A percentile compares a stretch with the other conserved stretches of the same genome.
These are phyloP conservation scores for Tricladium varicosporioides DNA, from an alignment of 2,329 filamentous ascomycete species.

Conservation along the genomic window DNA sequence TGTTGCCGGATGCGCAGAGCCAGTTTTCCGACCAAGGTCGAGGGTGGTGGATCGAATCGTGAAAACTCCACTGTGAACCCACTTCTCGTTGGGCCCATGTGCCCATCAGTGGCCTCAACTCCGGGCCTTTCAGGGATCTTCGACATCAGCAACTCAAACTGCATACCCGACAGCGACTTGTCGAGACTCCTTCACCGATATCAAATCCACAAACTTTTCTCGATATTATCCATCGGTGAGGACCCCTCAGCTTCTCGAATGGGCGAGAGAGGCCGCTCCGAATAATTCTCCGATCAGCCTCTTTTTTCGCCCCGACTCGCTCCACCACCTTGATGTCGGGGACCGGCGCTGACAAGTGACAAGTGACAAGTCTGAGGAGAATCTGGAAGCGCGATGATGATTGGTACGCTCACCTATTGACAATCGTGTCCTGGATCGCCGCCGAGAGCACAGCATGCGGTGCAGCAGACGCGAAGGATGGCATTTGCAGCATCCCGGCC, in stretches of 20 bases:
- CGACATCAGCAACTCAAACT: not conserved
- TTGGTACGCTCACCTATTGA: not conserved
- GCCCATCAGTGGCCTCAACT: not conserved
- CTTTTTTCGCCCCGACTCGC: conserved; percentile 1
- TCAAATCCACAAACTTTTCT: not conserved
- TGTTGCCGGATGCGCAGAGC: not conserved
- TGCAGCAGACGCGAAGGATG: not conserved
- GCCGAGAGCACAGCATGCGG: not conserved
- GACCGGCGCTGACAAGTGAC: not conserved
- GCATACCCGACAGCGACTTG: not conserved
- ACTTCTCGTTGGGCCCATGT: not conserved
- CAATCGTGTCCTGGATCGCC: not conserved
- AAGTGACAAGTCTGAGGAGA: not conserved
- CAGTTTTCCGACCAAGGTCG: not conserved
- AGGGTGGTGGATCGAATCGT: not conserved
- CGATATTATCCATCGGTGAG: not conserved
- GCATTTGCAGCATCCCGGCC: conserved; percentile 10
- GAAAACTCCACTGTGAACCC: not conserved
- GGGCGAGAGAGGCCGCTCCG: not conserved
- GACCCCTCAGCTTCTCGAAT: not conserved
- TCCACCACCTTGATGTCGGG: not conserved
- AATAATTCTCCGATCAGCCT: conserved; percentile 18
- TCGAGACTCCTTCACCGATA: not conserved
- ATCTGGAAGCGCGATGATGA: not conserved
- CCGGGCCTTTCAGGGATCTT: not conserved